Conservation (phyloP, 805 yeast species). For the Saccharomyces cerevisiae region DNA sequence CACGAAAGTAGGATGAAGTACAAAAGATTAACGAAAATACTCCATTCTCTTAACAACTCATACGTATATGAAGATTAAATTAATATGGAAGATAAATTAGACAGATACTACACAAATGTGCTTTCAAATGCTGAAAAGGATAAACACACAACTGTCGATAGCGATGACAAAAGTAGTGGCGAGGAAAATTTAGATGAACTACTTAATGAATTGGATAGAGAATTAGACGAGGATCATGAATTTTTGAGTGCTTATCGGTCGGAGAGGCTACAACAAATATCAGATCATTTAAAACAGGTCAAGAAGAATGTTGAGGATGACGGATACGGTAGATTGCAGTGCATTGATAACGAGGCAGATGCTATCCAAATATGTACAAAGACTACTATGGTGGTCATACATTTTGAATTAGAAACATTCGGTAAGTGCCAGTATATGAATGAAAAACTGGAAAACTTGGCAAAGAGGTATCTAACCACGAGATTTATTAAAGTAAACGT, state of each 20-base stretch:
- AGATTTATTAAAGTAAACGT: slow-evolving; percentile 51
- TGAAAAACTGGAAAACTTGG: slow-evolving; percentile 35
- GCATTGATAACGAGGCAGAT: slow-evolving; percentile 44
- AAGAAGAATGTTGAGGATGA: slow-evolving; percentile 31
- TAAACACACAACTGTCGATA: not conserved
- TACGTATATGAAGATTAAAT: not conserved
- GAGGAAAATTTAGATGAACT: slow-evolving; percentile 33
- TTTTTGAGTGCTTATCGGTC: slow-evolving; percentile 52
- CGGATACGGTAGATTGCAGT: slow-evolving; percentile 39
- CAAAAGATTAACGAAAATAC: not conserved
- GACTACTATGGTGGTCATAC: slow-evolving; percentile 41
- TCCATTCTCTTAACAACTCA: not conserved
- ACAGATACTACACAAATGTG: not conserved
- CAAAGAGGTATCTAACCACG: slow-evolving; percentile 50
- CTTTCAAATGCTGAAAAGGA: not conserved
- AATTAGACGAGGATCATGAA: slow-evolving; percentile 37
- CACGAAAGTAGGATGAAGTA: not conserved
- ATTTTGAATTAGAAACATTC: slow-evolving; percentile 57
- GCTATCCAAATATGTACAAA: slow-evolving; percentile 45
- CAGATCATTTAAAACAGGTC: slow-evolving; percentile 33
- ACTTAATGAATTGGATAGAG: slow-evolving; percentile 41
- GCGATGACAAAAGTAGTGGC: slow-evolving; percentile 6
- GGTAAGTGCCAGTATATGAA: slow-evolving; percentile 55
- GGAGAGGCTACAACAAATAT: slow-evolving; percentile 50
- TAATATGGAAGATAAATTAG: not conserved